Evolutionary conservation across 1,284 basidiomycete genomes (phyloP).

Genomic region (Tilletia indica): DNA sequence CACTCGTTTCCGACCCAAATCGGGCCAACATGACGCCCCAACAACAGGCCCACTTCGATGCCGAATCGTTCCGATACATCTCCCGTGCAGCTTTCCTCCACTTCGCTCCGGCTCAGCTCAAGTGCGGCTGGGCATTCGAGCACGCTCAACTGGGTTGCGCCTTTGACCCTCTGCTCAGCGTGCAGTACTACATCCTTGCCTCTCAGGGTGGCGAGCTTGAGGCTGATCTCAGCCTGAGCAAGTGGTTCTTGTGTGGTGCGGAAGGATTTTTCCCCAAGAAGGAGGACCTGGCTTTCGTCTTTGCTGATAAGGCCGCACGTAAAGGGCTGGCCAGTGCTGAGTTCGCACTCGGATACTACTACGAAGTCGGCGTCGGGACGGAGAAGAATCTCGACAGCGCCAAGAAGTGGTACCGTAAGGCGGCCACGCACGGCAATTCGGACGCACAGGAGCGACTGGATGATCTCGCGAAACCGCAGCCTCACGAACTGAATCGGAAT

Average conservation of each 20-base stretch:
- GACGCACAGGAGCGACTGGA: constrained; percentile 76
- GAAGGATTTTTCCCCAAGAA: constrained; percentile 82
- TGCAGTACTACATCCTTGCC: constrained; percentile 84
- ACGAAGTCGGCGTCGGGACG: constrained; percentile 65
- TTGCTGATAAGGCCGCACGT: constrained; percentile 84
- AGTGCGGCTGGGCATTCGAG: constrained; percentile 81
- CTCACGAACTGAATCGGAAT: constrained; percentile 68
- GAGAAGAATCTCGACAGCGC: constrained; percentile 66
- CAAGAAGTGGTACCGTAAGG: constrained; percentile 70
- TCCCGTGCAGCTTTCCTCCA: constrained; percentile 81
- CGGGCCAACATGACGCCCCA: constrained; percentile 28
- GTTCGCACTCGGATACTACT: constrained; percentile 92
- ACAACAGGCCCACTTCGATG: constrained; percentile 33
- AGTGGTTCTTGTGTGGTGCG: constrained; percentile 90
- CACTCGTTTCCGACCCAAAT: constrained; percentile 37
- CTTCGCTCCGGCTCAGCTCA: constrained; percentile 87
- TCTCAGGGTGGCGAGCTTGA: constrained; percentile 69
- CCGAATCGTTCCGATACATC: constrained; percentile 57
- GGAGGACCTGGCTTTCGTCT: constrained; percentile 79
- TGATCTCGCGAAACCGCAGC: constrained; percentile 63
- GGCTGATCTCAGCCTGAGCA: constrained; percentile 90
- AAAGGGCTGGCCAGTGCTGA: constrained; percentile 78
- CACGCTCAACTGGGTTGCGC: constrained; percentile 80
- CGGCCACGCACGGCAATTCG: constrained; percentile 73
- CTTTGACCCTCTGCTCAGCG: constrained; percentile 83